Base-by-base conservation (phyloP, 805 yeast genomes). In the Osmozyma mogii region DNA sequence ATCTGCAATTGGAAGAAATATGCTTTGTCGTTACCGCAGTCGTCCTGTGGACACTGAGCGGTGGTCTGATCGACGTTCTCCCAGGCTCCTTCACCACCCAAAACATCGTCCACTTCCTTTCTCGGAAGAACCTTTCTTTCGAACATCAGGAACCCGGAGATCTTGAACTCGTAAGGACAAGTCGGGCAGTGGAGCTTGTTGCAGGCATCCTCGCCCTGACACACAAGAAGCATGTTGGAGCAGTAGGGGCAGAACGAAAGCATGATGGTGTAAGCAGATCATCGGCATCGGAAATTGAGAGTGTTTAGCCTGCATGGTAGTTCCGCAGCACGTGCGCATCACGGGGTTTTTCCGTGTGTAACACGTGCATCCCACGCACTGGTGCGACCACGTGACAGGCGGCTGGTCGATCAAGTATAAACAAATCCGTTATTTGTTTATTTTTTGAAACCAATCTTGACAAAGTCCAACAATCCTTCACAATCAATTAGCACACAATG, bases 11-110 rank as follows among this genome's bases (percentile, higher is more conserved):
- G 97, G 70, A 88, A 92, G 67, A 84, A 92, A 58, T 92, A 92
- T 0, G 98, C 98, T 56, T 85, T 84, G 42, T 75, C 82, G 41
- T 80, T 78, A 23, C 84, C 94, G 64, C 98, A 92, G 2, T 65
- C 50, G 34, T 84, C 95, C 25, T 75, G 67, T 3, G 96, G 96
- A 65, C 98, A 89, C 52, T 89, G 94, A 1, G 89, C 84, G 2
- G 77, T 66, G 0, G 97, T 92, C 52, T 92, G 96, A 52, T 92
- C 98, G 16, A 92, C 98, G 50, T 92, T 89, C 54, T 89, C 97
- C 98, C 98, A 92, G 1, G 96, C 94, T 17, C 95, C 96, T 38
- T 78, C 92, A 20, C 95, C 95, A 34, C 98, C 98, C 11, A 92
- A 68, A 9, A 92, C 95, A 60, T 89, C 98, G 55, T 92, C 98